Conservation (phyloP, 306 rosid species). For the Prunus mongolica region DNA sequence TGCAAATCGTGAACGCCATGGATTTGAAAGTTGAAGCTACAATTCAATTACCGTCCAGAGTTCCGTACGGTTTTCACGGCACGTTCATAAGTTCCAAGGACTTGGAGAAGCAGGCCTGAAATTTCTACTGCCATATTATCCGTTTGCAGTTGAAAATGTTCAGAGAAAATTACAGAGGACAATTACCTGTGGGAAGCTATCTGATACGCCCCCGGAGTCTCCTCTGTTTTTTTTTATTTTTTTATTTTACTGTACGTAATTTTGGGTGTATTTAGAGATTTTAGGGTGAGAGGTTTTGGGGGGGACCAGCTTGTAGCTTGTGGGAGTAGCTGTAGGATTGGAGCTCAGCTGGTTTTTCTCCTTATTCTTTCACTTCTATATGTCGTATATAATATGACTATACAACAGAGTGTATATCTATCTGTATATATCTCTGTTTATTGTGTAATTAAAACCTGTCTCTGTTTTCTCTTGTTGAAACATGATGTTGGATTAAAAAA, state of each 20-base stretch:
- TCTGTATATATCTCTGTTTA: background rate
- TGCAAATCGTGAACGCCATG: constrained; percentile 71
- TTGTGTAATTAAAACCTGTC: background rate
- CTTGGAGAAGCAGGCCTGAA: constrained; percentile 52
- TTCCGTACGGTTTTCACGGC: constrained; percentile 96
- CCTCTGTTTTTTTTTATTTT: constrained; percentile 14
- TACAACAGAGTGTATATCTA: background rate
- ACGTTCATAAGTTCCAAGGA: constrained; percentile 69
- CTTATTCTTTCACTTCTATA: constrained; percentile 47
- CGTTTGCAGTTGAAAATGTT: background rate
- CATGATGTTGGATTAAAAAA: background rate
- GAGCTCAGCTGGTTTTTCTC: constrained; percentile 89
- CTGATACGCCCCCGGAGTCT: constrained; percentile 77
- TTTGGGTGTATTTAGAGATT: constrained; percentile 11
- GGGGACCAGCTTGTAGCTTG: constrained; percentile 83
- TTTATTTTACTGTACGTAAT: background rate
- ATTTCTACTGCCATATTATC: background rate
- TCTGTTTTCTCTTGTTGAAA: background rate
- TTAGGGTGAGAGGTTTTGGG: constrained; percentile 48
- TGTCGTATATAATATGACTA: constrained; percentile 13
- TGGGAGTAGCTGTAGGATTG: constrained; percentile 41
- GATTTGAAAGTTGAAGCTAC: constrained; percentile 69
- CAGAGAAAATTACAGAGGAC: constrained; percentile 25
- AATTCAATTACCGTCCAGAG: constrained; percentile 77
- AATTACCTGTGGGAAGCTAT: constrained; percentile 74